Base-by-base conservation (phyloP, 257 asterid genomes). In the Penstemon eatonii region DNA sequence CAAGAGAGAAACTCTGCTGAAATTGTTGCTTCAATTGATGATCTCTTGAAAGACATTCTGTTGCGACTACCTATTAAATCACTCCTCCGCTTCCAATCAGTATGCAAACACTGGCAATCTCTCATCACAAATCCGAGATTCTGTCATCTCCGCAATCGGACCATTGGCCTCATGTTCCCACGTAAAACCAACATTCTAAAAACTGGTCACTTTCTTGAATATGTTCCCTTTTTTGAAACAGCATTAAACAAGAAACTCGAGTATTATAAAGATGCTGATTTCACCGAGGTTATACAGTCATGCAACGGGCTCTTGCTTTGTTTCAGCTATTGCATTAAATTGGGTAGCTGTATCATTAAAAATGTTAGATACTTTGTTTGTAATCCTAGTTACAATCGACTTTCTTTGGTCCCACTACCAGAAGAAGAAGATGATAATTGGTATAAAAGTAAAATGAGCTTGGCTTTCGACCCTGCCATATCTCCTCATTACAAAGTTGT, bases 391-490 rank as follows among this genome's bases (percentile, higher is more conserved):
- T 47, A 47, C 3, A 47, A 36, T 4, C 10, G 7, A 7, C 36
- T 47, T 6, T 10, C 51, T 11, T 33, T 18, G 1, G 11, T 62
- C 5, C 67, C 54, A 3, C 3, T 44, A n/a, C 25, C 36, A 12
- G 46, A 2, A 15, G 18, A 15, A 15, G 18, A 15, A 1, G 12
- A 19, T 0, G 6, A 3, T 6, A 4, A 42, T 18, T 1, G 18
- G 19, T 0, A 0, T 12, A 8, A 8, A 4, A 41, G 69, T 1
- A 25, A 25, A 3, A 11, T 78, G 69, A 45, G 38, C 47, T 52
- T 79, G 60, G 79, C 71, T 50, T 79, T 75, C 47, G 81, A 79
- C n/a, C 84, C 84, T 7, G 41, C 44, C 6, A 74, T 36, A 19
- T 70, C 80, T 0, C 65, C 80, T 44, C 66, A 74, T 56, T 77